Evolutionary conservation across 768 basidiomycete genomes (phyloP).

Genomic region (Albatrellus ellisii): DNA sequence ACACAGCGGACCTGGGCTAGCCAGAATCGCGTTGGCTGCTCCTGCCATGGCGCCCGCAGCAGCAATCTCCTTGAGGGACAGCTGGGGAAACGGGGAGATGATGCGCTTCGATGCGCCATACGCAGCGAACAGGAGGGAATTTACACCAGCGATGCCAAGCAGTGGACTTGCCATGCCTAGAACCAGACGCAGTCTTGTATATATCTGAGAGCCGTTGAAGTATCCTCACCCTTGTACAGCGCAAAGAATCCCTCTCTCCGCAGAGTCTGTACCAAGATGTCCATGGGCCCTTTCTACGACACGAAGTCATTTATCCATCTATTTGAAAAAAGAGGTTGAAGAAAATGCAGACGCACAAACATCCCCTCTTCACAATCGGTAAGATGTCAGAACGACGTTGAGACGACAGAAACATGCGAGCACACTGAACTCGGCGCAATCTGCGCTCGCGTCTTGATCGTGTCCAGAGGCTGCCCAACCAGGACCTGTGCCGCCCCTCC

Average conservation of each 20-base stretch:
- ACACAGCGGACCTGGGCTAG: conserved; percentile 58
- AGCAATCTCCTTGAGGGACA: conserved; percentile 70
- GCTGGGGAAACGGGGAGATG: conserved; percentile 79
- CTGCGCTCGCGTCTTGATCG: conserved; percentile 81
- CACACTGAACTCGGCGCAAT: conserved; percentile 60
- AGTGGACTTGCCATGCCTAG: conserved; percentile 86
- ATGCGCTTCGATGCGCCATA: conserved; percentile 74
- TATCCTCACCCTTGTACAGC: conserved; percentile 73
- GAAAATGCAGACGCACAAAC: conserved; percentile 49
- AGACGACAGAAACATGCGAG: neutral
- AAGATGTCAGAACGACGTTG: conserved; percentile 3
- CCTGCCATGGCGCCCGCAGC: conserved; percentile 89
- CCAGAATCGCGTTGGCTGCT: conserved; percentile 78
- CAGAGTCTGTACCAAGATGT: conserved; percentile 73
- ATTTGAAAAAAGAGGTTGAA: neutral
- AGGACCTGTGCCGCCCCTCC: conserved; percentile 93
- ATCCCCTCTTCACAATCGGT: conserved; percentile 47
- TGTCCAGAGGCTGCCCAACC: conserved; percentile 87
- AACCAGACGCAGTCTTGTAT: neutral
- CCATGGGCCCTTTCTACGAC: conserved; percentile 80
- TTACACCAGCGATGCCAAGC: conserved; percentile 89
- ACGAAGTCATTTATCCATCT: neutral
- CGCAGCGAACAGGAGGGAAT: conserved; percentile 87
- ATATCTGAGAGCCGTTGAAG: no score
- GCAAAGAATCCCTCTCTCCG: conserved; percentile 85